Base-by-base conservation (phyloP, 2,329 filamentous ascomycete genomes). In the Drechslerella stenobrocha region DNA sequence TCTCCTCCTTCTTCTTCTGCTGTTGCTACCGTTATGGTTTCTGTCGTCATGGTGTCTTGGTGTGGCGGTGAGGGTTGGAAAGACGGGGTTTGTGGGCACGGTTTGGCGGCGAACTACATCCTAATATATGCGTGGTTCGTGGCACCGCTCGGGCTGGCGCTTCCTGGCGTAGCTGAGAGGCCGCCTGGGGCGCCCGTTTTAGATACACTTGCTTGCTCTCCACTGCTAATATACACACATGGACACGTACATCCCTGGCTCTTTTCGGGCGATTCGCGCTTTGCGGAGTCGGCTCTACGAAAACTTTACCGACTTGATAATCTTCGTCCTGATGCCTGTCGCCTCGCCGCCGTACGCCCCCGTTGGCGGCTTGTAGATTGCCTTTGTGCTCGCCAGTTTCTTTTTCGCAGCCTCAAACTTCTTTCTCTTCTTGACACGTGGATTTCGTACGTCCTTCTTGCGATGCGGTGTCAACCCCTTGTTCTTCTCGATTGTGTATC, bases 351-450 rank as follows among this genome's bases (percentile, higher is more conserved):
- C 60, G 30, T 67, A 67, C 8, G 50, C 55, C 13, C 46, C 34
- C 9, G 63, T 60, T 8, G 63, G 55, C 35, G 63, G 89, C 77
- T 90, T 89, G 80, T 91, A 97, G 11, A 89, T 81, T 6, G 88
- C 83, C 79, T 88, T 89, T 80, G 91, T 89, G 75, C 87, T 92
- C 74, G 84, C 85, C 75, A 97, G 78, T 82, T 97, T 96, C 88
- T 96, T 97, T 83, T 92, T 88, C 83, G 95, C 96, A 77, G 90
- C 87, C 75, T 95, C 90, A 77, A 85, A 98, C 84, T 90, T 90
- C 84, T 90, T 90, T 78, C 90, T 85, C 87, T 96, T 97, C 87
- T 97, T 98, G 71, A 97, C 92, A 76, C 93, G 82, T 32, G 93
- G 91, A 79, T 98, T 98, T 70, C 92, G 82, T 63, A 90, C 87